phyloP scores from a whole-genome alignment of 2,329 filamentous ascomycete species.

The Pseudopyrenochaeta lycopersici region DNA sequence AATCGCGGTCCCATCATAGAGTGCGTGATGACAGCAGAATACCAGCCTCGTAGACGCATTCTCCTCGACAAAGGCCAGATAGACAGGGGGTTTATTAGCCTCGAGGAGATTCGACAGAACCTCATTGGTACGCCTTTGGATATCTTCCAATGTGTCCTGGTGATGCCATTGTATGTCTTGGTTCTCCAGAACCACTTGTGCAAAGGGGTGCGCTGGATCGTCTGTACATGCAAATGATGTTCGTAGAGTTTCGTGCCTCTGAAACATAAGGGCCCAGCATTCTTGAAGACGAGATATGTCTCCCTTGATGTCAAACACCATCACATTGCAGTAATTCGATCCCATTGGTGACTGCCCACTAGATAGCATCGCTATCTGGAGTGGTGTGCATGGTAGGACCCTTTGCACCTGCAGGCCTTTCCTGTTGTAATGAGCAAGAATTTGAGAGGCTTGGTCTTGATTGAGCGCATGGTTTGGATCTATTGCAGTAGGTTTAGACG shows the following conservation, averaged over 20 bases:
- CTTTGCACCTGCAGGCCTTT: conserved; percentile 54
- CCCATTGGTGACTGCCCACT: conserved; percentile 56
- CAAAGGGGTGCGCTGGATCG: conserved; percentile 68
- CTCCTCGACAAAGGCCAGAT: conserved; percentile 37
- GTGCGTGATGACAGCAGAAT: conserved; percentile 76
- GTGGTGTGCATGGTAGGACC: conserved; percentile 81
- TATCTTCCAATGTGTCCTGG: conserved; percentile 17
- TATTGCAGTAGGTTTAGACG: background rate
- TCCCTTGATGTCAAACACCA: conserved; percentile 68
- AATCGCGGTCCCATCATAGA: conserved; percentile 88
- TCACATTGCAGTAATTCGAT: conserved; percentile 75
- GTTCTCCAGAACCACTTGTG: conserved; percentile 72
- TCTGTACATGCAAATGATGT: conserved; percentile 78
- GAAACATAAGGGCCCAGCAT: conserved; percentile 70
- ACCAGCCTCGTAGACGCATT: conserved; percentile 46
- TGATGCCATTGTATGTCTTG: conserved; percentile 55
- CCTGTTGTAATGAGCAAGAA: conserved; percentile 19
- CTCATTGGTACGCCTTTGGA: conserved; percentile 53
- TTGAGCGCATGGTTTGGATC: conserved; percentile 21
- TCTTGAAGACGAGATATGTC: conserved; percentile 60
- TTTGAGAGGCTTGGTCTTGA: conserved; percentile 16
- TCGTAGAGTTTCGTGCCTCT: conserved; percentile 77
- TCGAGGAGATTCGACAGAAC: conserved; percentile 61
- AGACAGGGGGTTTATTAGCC: conserved; percentile 44
- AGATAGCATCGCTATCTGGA: conserved; percentile 89